These are phyloP conservation scores for Alternaria atra DNA, from an alignment of 2,329 filamentous ascomycete species.

Conservation along the genomic window DNA sequence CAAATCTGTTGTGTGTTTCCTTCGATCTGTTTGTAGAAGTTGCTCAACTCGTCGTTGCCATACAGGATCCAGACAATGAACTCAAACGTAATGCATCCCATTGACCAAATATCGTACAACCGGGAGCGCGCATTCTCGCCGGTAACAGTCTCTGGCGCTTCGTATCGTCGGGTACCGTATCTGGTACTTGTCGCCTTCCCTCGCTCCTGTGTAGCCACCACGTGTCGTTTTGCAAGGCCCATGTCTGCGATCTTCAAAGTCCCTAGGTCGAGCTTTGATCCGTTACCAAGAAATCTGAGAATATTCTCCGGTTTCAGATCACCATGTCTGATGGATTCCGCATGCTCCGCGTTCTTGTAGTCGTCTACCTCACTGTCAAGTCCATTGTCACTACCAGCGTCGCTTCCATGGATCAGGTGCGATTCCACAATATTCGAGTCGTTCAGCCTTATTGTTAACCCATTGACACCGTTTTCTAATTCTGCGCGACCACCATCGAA, in stretches of 20 bases:
- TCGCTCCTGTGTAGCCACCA: conserved; percentile 5
- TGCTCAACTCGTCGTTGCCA: conserved; percentile 16
- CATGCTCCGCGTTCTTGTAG: background rate
- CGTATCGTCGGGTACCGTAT: conserved; percentile 26
- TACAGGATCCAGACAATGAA: conserved; percentile 36
- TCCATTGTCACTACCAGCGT: background rate
- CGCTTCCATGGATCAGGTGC: background rate
- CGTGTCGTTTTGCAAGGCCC: conserved; percentile 23
- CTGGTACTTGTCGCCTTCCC: conserved; percentile 3
- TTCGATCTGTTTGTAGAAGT: conserved; percentile 11
- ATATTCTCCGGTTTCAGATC: conserved; percentile 40
- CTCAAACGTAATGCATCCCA: conserved; percentile 41
- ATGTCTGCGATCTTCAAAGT: conserved; percentile 29
- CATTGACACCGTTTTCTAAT: background rate
- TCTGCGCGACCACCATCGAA: background rate
- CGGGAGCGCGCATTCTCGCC: conserved; percentile 14
- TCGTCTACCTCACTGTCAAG: background rate
- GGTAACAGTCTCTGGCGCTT: conserved; percentile 21
- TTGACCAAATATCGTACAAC: conserved; percentile 34
- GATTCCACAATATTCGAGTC: background rate
- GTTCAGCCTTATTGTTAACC: background rate
- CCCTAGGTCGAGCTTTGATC: background rate
- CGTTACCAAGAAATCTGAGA: conserved; percentile 15
- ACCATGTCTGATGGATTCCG: conserved; percentile 23
- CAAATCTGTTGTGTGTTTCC: background rate